These are phyloP conservation scores for Periconia digitata DNA, from an alignment of 2,329 filamentous ascomycete species.

Conservation along the genomic window DNA sequence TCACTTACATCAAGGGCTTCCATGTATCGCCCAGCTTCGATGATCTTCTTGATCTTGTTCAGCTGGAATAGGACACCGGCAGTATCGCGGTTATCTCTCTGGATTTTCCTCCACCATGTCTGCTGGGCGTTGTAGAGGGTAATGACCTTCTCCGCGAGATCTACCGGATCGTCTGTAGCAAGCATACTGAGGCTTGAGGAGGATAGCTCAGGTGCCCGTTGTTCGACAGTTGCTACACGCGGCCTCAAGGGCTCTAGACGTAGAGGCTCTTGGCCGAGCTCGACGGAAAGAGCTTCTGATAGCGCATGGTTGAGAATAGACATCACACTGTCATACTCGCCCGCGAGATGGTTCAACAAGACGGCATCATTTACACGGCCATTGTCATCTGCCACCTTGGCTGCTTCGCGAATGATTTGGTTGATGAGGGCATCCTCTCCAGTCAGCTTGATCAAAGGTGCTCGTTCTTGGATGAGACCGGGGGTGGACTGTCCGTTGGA, in stretches of 20 bases:
- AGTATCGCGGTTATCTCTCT: constrained; percentile 58
- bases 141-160: constrained; percentile 64
- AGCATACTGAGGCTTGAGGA: constrained; percentile 62
- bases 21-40: constrained; percentile 62
- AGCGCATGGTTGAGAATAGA: constrained; percentile 85
- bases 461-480: constrained; percentile 84
- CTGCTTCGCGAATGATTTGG: constrained; percentile 90
- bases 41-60: constrained; percentile 60
- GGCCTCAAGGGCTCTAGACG: constrained; percentile 80
- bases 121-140: constrained; percentile 62
- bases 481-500: constrained; percentile 81
- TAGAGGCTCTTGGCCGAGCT: constrained; percentile 79
- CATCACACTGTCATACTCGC: constrained; percentile 94
- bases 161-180: constrained; percentile 66
- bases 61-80: constrained; percentile 63
- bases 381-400: constrained; percentile 89
- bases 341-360: constrained; percentile 88
- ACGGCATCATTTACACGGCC: constrained; percentile 92
- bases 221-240: constrained; percentile 47
- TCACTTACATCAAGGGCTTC: constrained; percentile 65
- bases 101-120: constrained; percentile 63
- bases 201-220: constrained; percentile 33
- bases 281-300: constrained; percentile 83
- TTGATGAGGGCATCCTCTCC: constrained; percentile 84
- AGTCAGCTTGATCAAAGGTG: constrained; percentile 75